Conservation (phyloP, 352 stramenopile genomes). For the Saprolegnia diclina region DNA sequence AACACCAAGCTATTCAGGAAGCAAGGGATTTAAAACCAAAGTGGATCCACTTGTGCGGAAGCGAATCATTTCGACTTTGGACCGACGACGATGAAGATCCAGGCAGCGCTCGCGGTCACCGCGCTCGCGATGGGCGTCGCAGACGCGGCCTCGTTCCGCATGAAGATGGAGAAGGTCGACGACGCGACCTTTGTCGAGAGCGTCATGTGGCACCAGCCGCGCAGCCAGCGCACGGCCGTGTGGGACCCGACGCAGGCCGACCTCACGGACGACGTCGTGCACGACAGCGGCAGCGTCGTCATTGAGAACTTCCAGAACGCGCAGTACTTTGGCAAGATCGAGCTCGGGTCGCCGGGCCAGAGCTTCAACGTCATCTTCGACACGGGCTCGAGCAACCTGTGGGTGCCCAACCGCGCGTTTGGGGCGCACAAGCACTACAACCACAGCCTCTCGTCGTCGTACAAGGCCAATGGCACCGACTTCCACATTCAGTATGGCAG, state of each 20-base stretch:
- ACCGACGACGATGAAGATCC: neutral
- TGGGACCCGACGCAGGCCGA: constrained; percentile 42
- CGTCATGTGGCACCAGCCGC: constrained; percentile 47
- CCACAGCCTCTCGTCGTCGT: constrained; percentile 75
- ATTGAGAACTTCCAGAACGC: constrained; percentile 91
- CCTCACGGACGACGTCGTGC: constrained; percentile 20
- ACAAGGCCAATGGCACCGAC: constrained; percentile 85
- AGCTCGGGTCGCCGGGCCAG: constrained; percentile 88
- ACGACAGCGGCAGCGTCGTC: constrained; percentile 43
- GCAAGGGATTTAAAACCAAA: no score
- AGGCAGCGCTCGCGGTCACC: neutral
- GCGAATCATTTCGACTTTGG: neutral
- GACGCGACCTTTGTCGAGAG: constrained; percentile 57
- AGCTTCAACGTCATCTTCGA: constrained; percentile 95
- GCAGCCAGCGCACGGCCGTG: constrained; percentile 35
- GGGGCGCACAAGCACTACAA: constrained; percentile 83
- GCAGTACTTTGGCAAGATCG: constrained; percentile 92
- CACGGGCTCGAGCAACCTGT: constrained; percentile 95
- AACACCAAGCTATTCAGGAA: neutral
- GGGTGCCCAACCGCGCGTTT: constrained; percentile 87
- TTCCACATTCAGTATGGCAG: constrained; percentile 96
- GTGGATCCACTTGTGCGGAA: no score
- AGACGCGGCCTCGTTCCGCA: constrained; percentile 32
- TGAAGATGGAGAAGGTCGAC: constrained; percentile 63
- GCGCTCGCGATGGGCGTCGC: neutral